Conservation (phyloP, 179 eudicot species). For the Monotropa hypopitys region DNA sequence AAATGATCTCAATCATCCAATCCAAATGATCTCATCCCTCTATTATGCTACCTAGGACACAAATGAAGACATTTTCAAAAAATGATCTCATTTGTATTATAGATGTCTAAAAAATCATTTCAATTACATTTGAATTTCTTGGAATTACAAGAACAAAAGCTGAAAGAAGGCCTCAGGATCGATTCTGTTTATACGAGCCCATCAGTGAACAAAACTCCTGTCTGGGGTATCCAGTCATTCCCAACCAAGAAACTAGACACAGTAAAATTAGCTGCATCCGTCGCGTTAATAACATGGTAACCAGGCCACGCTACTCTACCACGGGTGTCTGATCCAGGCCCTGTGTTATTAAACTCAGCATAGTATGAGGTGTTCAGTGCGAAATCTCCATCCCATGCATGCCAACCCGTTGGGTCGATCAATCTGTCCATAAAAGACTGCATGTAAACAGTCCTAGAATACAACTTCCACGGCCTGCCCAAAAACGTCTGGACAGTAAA, state of each 20-base stretch:
- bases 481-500: slow-evolving; percentile 19
- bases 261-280: slow-evolving; percentile 26
- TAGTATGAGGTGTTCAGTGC: slow-evolving; percentile 33
- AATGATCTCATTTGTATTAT: too few relatives aligned
- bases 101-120: too few relatives aligned
- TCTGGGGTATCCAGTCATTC: slow-evolving; percentile 30
- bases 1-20: too few relatives aligned
- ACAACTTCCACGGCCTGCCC: slow-evolving; percentile 11
- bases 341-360: slow-evolving; percentile 29
- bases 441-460: slow-evolving; percentile 24
- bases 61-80: too few relatives aligned
- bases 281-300: slow-evolving; percentile 21
- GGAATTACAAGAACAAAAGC: neutral
- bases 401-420: slow-evolving; percentile 34
- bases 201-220: slow-evolving; percentile 24
- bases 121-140: too few relatives aligned
- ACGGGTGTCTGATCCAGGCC: slow-evolving; percentile 27
- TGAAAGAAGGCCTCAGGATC: neutral
- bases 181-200: slow-evolving; percentile 6
- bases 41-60: too few relatives aligned
- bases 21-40: too few relatives aligned
- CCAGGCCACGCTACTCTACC: slow-evolving; percentile 33
- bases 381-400: slow-evolving; percentile 27
- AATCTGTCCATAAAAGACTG: slow-evolving; percentile 21
- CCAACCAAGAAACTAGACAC: slow-evolving; percentile 24